Conservation (phyloP, 192 early-diverging fungal genomes). For the Backusella macrospora region DNA sequence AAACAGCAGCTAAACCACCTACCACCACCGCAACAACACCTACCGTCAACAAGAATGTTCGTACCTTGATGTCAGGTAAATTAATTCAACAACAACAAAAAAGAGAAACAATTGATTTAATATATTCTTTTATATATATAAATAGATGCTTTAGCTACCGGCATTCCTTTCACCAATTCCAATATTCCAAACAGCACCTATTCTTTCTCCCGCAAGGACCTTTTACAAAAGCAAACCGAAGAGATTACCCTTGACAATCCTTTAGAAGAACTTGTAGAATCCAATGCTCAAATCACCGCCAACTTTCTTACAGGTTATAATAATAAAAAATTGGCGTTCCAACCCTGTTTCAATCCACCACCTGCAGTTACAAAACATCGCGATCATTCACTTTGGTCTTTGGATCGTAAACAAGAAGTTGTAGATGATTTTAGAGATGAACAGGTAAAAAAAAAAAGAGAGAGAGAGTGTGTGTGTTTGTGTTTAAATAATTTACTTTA, state of each 20-base stretch:
- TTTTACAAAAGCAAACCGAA: neutral
- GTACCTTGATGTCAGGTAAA: conserved; percentile 2
- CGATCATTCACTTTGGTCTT: conserved; percentile 13
- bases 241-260: neutral
- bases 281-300: neutral
- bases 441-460: neutral
- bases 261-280: neutral
- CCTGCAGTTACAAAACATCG: neutral
- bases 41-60: neutral
- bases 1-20: neutral
- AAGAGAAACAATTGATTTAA: neutral
- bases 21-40: neutral
- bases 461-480: neutral
- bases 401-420: neutral
- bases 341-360: conserved; percentile 3
- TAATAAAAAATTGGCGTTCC: neutral
- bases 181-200: neutral
- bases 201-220: neutral
- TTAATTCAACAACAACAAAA: neutral
- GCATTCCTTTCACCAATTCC: neutral
- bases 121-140: neutral
- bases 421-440: conserved; percentile 10
- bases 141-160: neutral
- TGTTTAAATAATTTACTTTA: neutral
- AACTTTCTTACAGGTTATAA: neutral